Percentiles rank a stretch among this genome's conserved stretches.
Evolutionary conservation across 225 moss, liverwort and hornwort genomes (phyloP).

Genomic region (Pseudoscleropodium purum): DNA sequence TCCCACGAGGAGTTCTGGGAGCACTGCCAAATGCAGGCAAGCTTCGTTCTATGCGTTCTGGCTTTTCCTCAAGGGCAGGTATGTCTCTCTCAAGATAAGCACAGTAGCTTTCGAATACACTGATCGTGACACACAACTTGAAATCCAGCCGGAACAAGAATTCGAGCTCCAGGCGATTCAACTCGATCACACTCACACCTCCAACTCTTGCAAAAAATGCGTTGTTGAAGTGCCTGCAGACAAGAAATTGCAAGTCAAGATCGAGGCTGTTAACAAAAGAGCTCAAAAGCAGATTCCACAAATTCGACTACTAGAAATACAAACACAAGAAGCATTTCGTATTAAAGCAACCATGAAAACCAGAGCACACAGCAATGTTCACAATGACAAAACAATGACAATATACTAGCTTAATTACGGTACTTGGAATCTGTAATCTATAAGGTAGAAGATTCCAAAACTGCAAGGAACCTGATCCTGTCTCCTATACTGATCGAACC

Average conservation of each 20-base stretch:
- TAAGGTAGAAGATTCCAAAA: neutral
- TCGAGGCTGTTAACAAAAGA: neutral
- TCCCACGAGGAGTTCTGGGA: constrained; percentile 11
- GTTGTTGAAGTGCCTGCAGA: constrained; percentile 92
- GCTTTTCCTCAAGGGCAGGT: constrained; percentile 26
- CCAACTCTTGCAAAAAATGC: constrained; percentile 92
- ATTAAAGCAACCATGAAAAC: neutral
- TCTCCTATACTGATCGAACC: neutral
- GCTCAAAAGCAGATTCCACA: neutral
- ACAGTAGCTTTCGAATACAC: constrained; percentile 87
- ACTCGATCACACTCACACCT: constrained; percentile 66
- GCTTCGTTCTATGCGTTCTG: constrained; percentile 40
- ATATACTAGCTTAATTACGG: neutral
- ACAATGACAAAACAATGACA: neutral
- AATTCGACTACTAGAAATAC: neutral
- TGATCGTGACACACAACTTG: constrained; percentile 61
- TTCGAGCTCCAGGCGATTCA: constrained; percentile 89
- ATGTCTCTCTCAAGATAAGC: constrained; percentile 71
- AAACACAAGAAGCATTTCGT: neutral
- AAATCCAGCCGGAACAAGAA: constrained; percentile 82
- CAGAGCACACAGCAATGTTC: neutral
- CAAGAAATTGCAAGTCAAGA: neutral
- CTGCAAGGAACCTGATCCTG: neutral
- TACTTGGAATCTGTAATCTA: neutral
- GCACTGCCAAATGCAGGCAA: constrained; percentile 35